Conservation (phyloP, 768 basidiomycete species). For the Candolleomyces aberdarensis region DNA sequence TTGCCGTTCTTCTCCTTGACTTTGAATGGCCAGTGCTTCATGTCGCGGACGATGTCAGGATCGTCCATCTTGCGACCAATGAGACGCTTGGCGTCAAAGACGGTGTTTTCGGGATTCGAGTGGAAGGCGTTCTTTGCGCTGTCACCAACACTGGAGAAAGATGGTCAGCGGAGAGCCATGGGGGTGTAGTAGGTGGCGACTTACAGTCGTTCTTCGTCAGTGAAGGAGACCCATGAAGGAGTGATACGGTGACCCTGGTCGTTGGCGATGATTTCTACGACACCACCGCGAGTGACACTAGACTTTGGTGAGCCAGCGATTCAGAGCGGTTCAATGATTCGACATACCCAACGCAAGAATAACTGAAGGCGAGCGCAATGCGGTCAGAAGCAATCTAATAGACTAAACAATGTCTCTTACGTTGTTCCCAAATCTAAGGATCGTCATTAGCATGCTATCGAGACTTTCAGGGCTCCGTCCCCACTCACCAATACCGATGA, state of each 20-base stretch:
- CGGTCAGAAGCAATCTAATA: conserved; percentile 19
- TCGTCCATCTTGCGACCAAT: conserved; percentile 87
- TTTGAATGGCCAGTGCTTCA: conserved; percentile 91
- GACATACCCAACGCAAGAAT: conserved; percentile 93
- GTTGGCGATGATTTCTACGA: conserved; percentile 88
- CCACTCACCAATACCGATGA: conserved; percentile 84
- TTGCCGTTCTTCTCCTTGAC: conserved; percentile 78
- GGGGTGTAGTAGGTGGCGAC: conserved; percentile 12
- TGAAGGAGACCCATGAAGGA: conserved; percentile 82
- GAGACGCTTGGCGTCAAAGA: conserved; percentile 95
- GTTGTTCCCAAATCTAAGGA: conserved; percentile 85
- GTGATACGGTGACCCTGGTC: conserved; percentile 90
- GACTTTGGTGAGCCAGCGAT: background rate
- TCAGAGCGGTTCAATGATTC: background rate
- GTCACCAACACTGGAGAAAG: conserved; percentile 72
- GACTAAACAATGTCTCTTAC: conserved; percentile 32
- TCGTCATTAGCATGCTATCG: background rate
- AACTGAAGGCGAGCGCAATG: conserved; percentile 42
- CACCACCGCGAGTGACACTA: conserved; percentile 81
- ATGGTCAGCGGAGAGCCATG: background rate
- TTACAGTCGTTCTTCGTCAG: conserved; percentile 74
- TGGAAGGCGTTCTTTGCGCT: conserved; percentile 95
- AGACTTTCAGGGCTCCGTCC: background rate
- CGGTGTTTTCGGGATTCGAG: conserved; percentile 88
- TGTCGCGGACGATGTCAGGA: conserved; percentile 73